A percentile compares a stretch with the other conserved stretches of the same genome.
phyloP scores from a whole-genome alignment of 345 rosid species.

The Euphorbia tirucalli region DNA sequence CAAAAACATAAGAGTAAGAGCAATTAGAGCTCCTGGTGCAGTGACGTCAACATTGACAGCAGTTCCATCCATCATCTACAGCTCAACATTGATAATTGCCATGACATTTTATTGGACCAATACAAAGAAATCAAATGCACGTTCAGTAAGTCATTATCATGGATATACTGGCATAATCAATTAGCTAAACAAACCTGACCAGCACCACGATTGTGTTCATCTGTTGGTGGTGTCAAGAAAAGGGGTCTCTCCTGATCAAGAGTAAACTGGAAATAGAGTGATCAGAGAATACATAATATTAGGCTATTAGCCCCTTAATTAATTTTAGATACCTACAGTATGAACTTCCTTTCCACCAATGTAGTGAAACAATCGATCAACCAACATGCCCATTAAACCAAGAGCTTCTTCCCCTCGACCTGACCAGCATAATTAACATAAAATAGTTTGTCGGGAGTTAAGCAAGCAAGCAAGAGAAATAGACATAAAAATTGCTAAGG shows the following conservation, averaged over 20 bases:
- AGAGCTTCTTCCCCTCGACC: slow-evolving; percentile 85
- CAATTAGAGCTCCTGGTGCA: slow-evolving; percentile 93
- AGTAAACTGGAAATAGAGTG: slow-evolving; percentile 16
- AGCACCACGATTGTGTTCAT: slow-evolving; percentile 59
- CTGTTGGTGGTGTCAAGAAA: slow-evolving; percentile 44
- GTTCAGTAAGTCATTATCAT: not conserved
- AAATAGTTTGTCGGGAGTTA: not conserved
- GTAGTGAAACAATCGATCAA: slow-evolving; percentile 75
- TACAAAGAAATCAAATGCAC: not conserved
- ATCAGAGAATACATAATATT: slow-evolving; percentile 20
- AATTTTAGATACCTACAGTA: slow-evolving; percentile 37
- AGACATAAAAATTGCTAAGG: too few species aligned
- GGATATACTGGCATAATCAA: slow-evolving; percentile 16
- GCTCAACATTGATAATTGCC: slow-evolving; percentile 10
- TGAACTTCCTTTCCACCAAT: slow-evolving; percentile 84
- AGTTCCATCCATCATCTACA: slow-evolving; percentile 78
- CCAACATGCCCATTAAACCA: slow-evolving; percentile 71
- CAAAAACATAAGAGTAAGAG: slow-evolving; percentile 86
- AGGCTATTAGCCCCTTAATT: slow-evolving; percentile 4
- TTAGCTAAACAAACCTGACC: slow-evolving; percentile 61
- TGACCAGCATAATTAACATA: slow-evolving; percentile 34
- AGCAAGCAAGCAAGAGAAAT: too few species aligned
- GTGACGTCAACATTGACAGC: slow-evolving; percentile 85
- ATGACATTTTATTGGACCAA: not conserved
- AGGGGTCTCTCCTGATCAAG: slow-evolving; percentile 60